Conservation (phyloP, 1,139 yeast species). For the Pneumocystis wakefieldiae region DNA sequence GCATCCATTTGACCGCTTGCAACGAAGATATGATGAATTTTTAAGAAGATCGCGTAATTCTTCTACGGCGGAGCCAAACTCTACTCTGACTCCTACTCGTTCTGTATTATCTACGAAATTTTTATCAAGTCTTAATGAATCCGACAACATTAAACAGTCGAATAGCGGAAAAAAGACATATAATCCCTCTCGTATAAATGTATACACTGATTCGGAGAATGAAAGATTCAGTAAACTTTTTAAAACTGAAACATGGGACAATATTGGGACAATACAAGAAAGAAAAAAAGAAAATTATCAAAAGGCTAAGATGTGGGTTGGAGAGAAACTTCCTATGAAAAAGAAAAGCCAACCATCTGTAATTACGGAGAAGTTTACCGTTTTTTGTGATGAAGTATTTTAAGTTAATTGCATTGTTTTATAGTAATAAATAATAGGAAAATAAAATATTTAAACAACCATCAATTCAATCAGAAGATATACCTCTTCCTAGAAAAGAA, state of each 20-base stretch:
- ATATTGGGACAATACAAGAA: slow-evolving; percentile 36
- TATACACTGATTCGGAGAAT: slow-evolving; percentile 23
- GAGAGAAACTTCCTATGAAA: slow-evolving; percentile 30
- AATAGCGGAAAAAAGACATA: slow-evolving; percentile 1
- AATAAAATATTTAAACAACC: background rate
- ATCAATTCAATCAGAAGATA: background rate
- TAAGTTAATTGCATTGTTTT: background rate
- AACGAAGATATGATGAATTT: slow-evolving; percentile 37
- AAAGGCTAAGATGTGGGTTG: slow-evolving; percentile 50
- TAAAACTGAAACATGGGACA: slow-evolving; percentile 31
- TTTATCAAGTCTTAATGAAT: slow-evolving; percentile 7
- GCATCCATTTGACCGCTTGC: slow-evolving; percentile 45
- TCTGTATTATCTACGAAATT: slow-evolving; percentile 10
- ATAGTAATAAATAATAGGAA: background rate
- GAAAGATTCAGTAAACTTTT: slow-evolving; percentile 14
- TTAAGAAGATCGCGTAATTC: slow-evolving; percentile 26
- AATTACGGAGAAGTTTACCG: background rate
- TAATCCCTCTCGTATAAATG: slow-evolving; percentile 17
- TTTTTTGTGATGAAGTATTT: slow-evolving; percentile 12
- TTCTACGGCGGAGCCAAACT: background rate
- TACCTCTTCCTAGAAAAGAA: slow-evolving; percentile 26
- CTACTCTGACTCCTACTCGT: background rate
- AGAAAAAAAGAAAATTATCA: slow-evolving; percentile 53
- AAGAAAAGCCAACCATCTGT: background rate
- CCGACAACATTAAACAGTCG: background rate